Conservation (phyloP, 768 basidiomycete species). For the Tricholoma sp. region DNA sequence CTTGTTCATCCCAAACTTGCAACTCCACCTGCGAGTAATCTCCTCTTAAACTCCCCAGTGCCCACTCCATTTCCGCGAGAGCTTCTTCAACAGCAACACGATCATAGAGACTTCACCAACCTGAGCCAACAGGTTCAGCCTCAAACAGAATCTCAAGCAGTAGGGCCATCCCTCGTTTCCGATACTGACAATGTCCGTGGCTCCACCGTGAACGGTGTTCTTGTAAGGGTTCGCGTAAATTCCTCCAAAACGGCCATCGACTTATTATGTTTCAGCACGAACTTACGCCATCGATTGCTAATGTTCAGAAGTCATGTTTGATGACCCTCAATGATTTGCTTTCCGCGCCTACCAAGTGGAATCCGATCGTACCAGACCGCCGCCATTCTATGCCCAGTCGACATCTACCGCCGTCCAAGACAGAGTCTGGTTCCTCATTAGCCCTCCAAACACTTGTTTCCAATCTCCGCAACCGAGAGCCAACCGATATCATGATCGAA, state of each 20-base stretch:
- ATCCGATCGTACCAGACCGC: slow-evolving; percentile 52
- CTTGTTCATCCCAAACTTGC: slow-evolving; percentile 29
- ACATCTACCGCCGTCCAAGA: slow-evolving; percentile 24
- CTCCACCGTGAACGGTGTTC: slow-evolving; percentile 9
- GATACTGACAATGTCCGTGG: slow-evolving; percentile 5
- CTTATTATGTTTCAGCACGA: slow-evolving; percentile 40
- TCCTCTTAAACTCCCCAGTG: slow-evolving; percentile 24
- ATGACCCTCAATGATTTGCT: slow-evolving; percentile 70
- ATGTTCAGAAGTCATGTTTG: slow-evolving; percentile 69
- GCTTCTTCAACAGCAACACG: slow-evolving; percentile 18
- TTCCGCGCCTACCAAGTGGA: slow-evolving; percentile 44
- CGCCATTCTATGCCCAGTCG: slow-evolving; percentile 55
- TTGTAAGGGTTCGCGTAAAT: slow-evolving; percentile 5
- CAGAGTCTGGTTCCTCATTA: slow-evolving; percentile 34
- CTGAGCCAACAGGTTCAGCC: neutral
- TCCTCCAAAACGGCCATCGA: neutral
- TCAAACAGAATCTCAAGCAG: slow-evolving; percentile 5
- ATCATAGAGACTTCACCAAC: neutral
- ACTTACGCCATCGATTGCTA: slow-evolving; percentile 64
- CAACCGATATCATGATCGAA: slow-evolving; percentile 43
- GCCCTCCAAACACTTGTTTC: slow-evolving; percentile 59
- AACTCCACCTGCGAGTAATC: slow-evolving; percentile 17
- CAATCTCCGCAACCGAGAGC: slow-evolving; percentile 51
- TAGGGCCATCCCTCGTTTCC: slow-evolving; percentile 3
- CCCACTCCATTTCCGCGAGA: slow-evolving; percentile 39